A percentile compares a stretch with the other conserved stretches of the same genome.
Evolutionary conservation across 495 filamentous ascomycete species (phyloP).

Genomic region (Lasiosphaeria hispida): DNA sequence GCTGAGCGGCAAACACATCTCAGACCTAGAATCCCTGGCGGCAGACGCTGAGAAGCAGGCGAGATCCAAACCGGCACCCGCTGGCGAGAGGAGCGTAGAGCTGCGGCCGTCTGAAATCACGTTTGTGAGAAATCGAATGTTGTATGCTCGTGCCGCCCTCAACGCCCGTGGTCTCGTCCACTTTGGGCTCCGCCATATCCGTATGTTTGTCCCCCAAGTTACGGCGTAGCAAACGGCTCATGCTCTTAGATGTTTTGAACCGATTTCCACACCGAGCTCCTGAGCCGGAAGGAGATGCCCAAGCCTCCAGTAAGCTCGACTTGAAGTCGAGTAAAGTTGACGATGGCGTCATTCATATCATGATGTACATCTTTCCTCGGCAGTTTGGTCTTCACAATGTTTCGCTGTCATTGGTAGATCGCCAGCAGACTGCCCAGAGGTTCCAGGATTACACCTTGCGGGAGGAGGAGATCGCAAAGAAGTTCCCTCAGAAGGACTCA

Average conservation of each 20-base stretch:
- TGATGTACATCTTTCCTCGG: slow-evolving; percentile 91
- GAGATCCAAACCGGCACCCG: slow-evolving; percentile 11
- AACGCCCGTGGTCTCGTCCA: slow-evolving; percentile 64
- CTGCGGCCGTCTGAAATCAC: slow-evolving; percentile 58
- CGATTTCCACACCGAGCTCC: slow-evolving; percentile 53
- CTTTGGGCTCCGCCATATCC: slow-evolving; percentile 76
- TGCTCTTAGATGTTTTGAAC: slow-evolving; percentile 73
- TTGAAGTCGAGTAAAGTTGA: slow-evolving; percentile 31
- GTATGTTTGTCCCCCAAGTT: slow-evolving; percentile 52
- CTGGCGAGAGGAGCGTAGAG: slow-evolving; percentile 7
- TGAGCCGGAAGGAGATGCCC: slow-evolving; percentile 4
- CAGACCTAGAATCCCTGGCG: slow-evolving; percentile 33
- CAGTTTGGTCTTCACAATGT: slow-evolving; percentile 90
- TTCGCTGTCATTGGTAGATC: slow-evolving; percentile 69
- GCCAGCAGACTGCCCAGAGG: slow-evolving; percentile 60
- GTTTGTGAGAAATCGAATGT: slow-evolving; percentile 80
- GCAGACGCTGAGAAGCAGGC: slow-evolving; percentile 14
- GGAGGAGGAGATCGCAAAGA: slow-evolving; percentile 71
- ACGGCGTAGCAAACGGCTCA: slow-evolving; percentile 1
- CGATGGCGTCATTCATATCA: slow-evolving; percentile 64
- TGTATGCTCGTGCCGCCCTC: slow-evolving; percentile 72
- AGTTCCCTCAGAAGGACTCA: slow-evolving; percentile 26
- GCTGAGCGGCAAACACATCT: slow-evolving; percentile 62
- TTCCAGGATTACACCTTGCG: slow-evolving; percentile 81
- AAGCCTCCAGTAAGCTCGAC: background rate